Conservation (phyloP, 2,329 filamentous ascomycete species). For the Monilinia vaccinii-corymbosi region DNA sequence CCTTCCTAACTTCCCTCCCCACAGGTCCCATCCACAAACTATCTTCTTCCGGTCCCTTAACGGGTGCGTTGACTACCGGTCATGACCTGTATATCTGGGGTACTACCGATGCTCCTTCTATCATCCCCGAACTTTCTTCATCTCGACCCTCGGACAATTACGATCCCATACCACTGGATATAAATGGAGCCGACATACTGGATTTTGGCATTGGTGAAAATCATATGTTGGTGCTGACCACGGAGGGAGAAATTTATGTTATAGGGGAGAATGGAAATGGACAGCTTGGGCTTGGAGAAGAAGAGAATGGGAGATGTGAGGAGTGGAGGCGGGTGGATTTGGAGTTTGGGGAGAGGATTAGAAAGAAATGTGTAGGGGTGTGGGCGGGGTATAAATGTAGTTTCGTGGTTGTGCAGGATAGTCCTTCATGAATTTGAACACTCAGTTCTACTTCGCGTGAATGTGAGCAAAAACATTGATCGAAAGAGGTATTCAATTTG, state of each 20-base stretch:
- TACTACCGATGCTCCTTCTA: slow-evolving; percentile 19
- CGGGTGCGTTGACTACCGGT: slow-evolving; percentile 48
- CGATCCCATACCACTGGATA: slow-evolving; percentile 25
- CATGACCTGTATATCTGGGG: slow-evolving; percentile 57
- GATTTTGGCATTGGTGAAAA: slow-evolving; percentile 50
- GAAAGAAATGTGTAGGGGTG: slow-evolving; percentile 22
- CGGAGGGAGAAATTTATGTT: slow-evolving; percentile 41
- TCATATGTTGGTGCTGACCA: slow-evolving; percentile 48
- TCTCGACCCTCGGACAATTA: background rate
- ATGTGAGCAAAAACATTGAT: background rate
- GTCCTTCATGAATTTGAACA: background rate
- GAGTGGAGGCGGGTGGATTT: slow-evolving; percentile 24
- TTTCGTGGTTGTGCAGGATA: slow-evolving; percentile 24
- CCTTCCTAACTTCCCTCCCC: slow-evolving; percentile 42
- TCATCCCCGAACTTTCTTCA: slow-evolving; percentile 12
- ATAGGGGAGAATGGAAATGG: slow-evolving; percentile 49
- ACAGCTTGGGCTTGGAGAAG: slow-evolving; percentile 43
- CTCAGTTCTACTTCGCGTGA: background rate
- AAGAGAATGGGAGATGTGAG: slow-evolving; percentile 6
- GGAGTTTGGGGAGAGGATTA: slow-evolving; percentile 11
- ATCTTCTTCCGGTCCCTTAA: slow-evolving; percentile 43
- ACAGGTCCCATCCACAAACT: slow-evolving; percentile 45
- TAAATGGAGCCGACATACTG: slow-evolving; percentile 40
- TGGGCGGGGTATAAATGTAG: slow-evolving; percentile 28
- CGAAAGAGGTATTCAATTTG: background rate